Base-by-base conservation (phyloP, 2,329 filamentous ascomycete genomes). In the Clarireedia hainanense region DNA sequence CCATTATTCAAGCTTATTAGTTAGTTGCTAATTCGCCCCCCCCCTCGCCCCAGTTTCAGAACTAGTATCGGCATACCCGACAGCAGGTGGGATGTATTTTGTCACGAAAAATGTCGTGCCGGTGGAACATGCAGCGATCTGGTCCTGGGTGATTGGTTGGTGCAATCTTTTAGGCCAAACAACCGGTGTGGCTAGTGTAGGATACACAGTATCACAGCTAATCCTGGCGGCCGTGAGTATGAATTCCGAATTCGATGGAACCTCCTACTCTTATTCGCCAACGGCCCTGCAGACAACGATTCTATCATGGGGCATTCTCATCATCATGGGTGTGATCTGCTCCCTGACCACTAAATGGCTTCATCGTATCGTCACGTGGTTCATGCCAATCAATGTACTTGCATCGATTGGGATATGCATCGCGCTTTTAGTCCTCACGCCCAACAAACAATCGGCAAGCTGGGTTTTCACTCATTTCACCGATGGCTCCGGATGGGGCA, bases 1-100 rank as follows among this genome's bases (percentile, higher is more conserved):
- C n/a, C n/a, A 27, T 6, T 36, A 15, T 20, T 20, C 17, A 10
- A 42, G 17, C 17, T 42, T 14, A 20, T 20, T 61, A 23, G 46
- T 27, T 47, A 6, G 6, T 47, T 5, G 9, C 39, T 20, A 14
- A 50, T 50, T 15, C 10, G 7, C 23, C 40, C 27, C 26, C 15
- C 26, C 34, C 48, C 40, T 20, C n/a, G n/a, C 34, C 27, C 14
- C 47, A 77, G 82, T 85, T n/a, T 78, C 82, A 45, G 82, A 85
- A 68, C 69, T 85, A 52, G 81, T 85, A 27, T 85, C 81, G 6
- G 82, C 81, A 34, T 85, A 85, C 69, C 83, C 83, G 36, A 86
- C 83, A 2, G 81, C 81, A 2, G 82, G 82, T 20, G 83, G 83
- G 2, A 85, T 86, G 80, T 85, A 85, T 68, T 86, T 84, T 66